These are phyloP conservation scores for Zoysia matrella DNA, from an alignment of 202 grass and related monocot species.

Conservation along the genomic window DNA sequence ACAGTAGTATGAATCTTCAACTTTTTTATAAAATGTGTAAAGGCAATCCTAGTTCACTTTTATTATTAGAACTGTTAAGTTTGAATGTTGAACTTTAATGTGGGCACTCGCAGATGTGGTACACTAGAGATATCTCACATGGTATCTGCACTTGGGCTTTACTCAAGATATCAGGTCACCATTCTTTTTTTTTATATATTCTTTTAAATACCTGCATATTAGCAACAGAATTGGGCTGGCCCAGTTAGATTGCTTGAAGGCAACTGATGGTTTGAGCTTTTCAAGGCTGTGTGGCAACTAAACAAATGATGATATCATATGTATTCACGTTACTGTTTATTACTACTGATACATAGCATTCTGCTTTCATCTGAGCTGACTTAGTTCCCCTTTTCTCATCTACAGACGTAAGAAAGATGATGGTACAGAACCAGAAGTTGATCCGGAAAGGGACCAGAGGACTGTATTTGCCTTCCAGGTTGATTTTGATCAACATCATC, in stretches of 20 bases:
- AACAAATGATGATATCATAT: neutral
- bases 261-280: slow-evolving; percentile 16
- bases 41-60: slow-evolving; percentile 20
- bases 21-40: neutral
- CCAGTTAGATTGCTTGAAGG: slow-evolving; percentile 1
- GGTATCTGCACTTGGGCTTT: slow-evolving; percentile 68
- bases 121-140: slow-evolving; percentile 72
- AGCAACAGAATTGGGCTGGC: slow-evolving; percentile 15
- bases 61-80: slow-evolving; percentile 40
- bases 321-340: neutral
- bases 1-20: slow-evolving; percentile 1
- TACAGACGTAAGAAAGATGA: slow-evolving; percentile 93
- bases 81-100: slow-evolving; percentile 82
- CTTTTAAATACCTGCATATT: slow-evolving; percentile 30
- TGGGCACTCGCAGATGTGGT: slow-evolving; percentile 75
- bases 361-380: slow-evolving; percentile 17
- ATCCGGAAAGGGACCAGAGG: slow-evolving; percentile 99
- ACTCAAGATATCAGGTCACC: slow-evolving; percentile 73
- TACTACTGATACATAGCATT: slow-evolving; percentile 28
- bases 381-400: slow-evolving; percentile 10
- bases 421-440: slow-evolving; percentile 72
- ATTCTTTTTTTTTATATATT: slow-evolving; percentile 38
- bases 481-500: slow-evolving; percentile 24
- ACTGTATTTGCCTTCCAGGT: slow-evolving; percentile 99
- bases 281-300: slow-evolving; percentile 5